Conservation (phyloP, 805 yeast species). For the Pichia californica region DNA sequence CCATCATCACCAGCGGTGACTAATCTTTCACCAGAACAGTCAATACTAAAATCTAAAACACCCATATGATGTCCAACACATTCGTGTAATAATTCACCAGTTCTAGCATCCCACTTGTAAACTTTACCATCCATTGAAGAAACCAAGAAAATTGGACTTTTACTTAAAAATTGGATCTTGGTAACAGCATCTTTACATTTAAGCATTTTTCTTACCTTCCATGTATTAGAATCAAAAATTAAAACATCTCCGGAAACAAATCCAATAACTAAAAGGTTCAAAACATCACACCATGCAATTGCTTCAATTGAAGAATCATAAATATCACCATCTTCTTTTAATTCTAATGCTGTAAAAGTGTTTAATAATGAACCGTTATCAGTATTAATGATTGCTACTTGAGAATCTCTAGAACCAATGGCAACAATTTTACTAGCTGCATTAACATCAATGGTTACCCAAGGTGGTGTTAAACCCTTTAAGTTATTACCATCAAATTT, state of each 20-base stretch:
- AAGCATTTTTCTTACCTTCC: slow-evolving; percentile 76
- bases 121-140: slow-evolving; percentile 81
- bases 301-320: slow-evolving; percentile 71
- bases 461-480: slow-evolving; percentile 74
- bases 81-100: slow-evolving; percentile 68
- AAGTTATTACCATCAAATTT: slow-evolving; percentile 60
- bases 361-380: slow-evolving; percentile 69
- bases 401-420: slow-evolving; percentile 84
- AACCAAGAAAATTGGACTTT: slow-evolving; percentile 54
- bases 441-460: slow-evolving; percentile 68
- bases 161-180: slow-evolving; percentile 56
- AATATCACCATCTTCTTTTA: slow-evolving; percentile 49
- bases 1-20: slow-evolving; percentile 98
- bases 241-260: slow-evolving; percentile 83
- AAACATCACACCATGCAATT: slow-evolving; percentile 58
- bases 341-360: slow-evolving; percentile 56
- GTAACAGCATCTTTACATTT: slow-evolving; percentile 80
- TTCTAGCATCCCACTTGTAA: slow-evolving; percentile 83
- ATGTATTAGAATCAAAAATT: slow-evolving; percentile 74
- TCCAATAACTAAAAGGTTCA: slow-evolving; percentile 75
- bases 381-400: slow-evolving; percentile 68
- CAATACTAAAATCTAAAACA: slow-evolving; percentile 73
- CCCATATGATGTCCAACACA: slow-evolving; percentile 96
- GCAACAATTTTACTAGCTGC: slow-evolving; percentile 49
- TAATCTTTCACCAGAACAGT: slow-evolving; percentile 59